These are phyloP conservation scores for Diaporthe australafricana DNA, from an alignment of 2,329 filamentous ascomycete species.

Conservation along the genomic window DNA sequence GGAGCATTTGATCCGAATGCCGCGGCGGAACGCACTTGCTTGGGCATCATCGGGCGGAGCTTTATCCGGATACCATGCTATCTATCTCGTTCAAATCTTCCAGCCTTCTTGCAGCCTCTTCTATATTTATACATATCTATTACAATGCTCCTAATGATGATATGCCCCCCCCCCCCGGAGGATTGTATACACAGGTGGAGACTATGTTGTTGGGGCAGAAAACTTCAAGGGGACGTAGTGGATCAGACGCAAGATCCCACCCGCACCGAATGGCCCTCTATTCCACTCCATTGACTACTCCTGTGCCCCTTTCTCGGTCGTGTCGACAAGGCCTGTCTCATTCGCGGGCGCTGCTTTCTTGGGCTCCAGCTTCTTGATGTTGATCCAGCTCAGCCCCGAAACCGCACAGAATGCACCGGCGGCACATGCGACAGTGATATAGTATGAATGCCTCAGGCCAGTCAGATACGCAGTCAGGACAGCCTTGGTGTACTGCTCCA, in stretches of 20 bases:
- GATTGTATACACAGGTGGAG: too few species aligned
- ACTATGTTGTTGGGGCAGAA: too few species aligned
- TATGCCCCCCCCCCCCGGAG: not conserved
- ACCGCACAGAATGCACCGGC: constrained; percentile 57
- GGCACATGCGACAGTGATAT: constrained; percentile 62
- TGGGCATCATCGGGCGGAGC: not conserved
- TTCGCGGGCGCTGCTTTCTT: constrained; percentile 7
- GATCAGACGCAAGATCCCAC: not conserved
- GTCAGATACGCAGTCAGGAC: constrained; percentile 62
- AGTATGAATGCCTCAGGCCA: constrained; percentile 63
- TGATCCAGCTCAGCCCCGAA: constrained; percentile 63
- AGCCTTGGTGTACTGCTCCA: constrained; percentile 53
- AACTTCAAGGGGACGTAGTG: too few species aligned
- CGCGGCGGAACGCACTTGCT: too few species aligned
- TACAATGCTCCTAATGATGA: too few species aligned
- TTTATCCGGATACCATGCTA: not conserved
- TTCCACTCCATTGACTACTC: not conserved
- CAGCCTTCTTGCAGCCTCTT: not conserved
- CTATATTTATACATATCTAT: not conserved
- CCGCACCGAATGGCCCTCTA: not conserved
- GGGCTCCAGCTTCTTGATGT: constrained; percentile 58
- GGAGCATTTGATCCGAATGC: constrained; percentile 6
- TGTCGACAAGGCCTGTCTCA: constrained; percentile 19
- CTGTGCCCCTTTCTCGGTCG: not conserved
- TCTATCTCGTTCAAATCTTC: not conserved